Conservation (phyloP, 257 asterid genomes). For the Lycium ferocissimum region DNA sequence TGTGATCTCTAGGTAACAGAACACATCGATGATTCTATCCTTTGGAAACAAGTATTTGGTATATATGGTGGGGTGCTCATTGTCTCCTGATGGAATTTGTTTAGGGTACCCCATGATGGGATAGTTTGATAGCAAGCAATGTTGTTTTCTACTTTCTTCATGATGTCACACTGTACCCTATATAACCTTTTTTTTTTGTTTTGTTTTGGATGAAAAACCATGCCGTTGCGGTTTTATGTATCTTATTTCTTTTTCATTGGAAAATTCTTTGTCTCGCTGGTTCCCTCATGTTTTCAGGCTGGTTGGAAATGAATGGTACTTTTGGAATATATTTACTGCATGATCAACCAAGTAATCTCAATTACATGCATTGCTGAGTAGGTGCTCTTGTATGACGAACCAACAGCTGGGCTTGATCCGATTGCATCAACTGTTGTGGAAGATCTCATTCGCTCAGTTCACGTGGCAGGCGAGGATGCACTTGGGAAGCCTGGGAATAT, state of each 20-base stretch:
- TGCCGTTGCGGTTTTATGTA: neutral
- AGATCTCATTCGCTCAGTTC: conserved; percentile 98
- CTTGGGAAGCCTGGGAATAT: conserved; percentile 89
- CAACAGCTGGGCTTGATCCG: conserved; percentile 99
- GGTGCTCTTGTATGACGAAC: conserved; percentile 98
- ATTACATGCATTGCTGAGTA: conserved; percentile 42
- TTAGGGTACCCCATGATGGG: neutral
- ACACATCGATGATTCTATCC: neutral
- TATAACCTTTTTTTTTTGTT: neutral
- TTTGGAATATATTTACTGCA: conserved; percentile 9
- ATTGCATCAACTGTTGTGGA: conserved; percentile 99
- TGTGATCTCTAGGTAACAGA: neutral
- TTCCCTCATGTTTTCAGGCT: neutral
- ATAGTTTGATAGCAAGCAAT: neutral
- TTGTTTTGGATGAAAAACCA: neutral
- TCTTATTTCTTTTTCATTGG: neutral
- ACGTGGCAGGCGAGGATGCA: conserved; percentile 82
- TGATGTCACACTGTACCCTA: neutral
- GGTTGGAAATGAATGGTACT: neutral
- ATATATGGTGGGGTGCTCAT: neutral
- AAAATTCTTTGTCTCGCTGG: neutral
- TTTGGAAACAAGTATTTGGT: neutral
- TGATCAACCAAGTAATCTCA: conserved; percentile 23
- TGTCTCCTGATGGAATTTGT: conserved; percentile 1
- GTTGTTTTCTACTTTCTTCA: neutral